Evolutionary conservation across 106 monocot genomes (phyloP).

Genomic region (Dendrobium catenatum): DNA sequence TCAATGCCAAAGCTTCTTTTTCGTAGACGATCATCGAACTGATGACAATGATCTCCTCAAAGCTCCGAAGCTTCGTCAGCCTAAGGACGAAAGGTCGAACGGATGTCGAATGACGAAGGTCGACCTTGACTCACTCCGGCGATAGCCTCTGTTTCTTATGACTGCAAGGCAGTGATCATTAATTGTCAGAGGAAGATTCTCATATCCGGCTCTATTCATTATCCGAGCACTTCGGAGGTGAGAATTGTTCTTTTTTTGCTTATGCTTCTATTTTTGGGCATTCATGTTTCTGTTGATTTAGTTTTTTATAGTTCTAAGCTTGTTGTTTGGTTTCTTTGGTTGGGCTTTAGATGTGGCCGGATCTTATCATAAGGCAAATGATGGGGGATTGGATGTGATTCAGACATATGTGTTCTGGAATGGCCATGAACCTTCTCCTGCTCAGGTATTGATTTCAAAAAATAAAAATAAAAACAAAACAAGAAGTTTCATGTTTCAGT

Average conservation of each 20-base stretch:
- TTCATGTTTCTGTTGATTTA: too few species aligned
- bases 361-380: slow-evolving; percentile 91
- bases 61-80: too few species aligned
- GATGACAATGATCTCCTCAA: too few species aligned
- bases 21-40: too few species aligned
- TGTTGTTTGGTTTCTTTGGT: slow-evolving; percentile 1
- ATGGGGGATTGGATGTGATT: slow-evolving; percentile 80
- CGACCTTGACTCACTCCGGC: neutral
- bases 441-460: slow-evolving; percentile 27
- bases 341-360: slow-evolving; percentile 68
- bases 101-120: too few species aligned
- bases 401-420: slow-evolving; percentile 95
- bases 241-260: neutral
- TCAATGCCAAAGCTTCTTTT: too few species aligned
- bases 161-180: slow-evolving; percentile 41
- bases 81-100: too few species aligned
- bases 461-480: neutral
- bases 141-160: slow-evolving; percentile 36
- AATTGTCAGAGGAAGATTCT: slow-evolving; percentile 58
- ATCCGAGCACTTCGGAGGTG: slow-evolving; percentile 59
- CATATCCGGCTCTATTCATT: slow-evolving; percentile 70
- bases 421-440: slow-evolving; percentile 75
- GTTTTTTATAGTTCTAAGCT: neutral
- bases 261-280: neutral
- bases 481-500: neutral